Evolutionary conservation across 2,329 filamentous ascomycete genomes (phyloP), one percentile per base, ranked within the genome.

Genomic region (Exophiala phaeomuriformis): DNA sequence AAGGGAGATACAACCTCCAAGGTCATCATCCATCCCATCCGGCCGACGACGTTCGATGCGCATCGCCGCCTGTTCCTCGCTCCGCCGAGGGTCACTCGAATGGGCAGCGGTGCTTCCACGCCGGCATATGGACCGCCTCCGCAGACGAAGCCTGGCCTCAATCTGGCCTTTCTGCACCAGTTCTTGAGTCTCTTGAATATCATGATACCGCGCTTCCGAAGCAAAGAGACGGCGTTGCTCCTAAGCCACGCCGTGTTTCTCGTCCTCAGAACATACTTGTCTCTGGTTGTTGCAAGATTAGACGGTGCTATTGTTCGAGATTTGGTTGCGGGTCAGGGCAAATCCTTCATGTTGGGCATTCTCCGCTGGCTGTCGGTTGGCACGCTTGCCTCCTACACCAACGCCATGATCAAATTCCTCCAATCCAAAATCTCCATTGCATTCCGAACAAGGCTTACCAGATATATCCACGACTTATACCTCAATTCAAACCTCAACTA

Each of bases 351-450:
- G 5, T 87, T 85, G 82, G 93, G 93, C 4, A 85, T 98, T 44
- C 69, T 85, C 46, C 96, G 97, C 77, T 98, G 93, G 93, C 90
- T 90, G 61, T 90, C 91, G 2, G 84, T 98, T 35, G 93, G 93
- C 40, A 88, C 87, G 2, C 84, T 97, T 59, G 91, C 90, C 5
- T 95, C 91, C 0, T 98, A 98, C 67, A 96, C 91, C 47, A 98
- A 98, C 69, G 90, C 91, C 51, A 96, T 94, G 86, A 98, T 98
- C 77, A 97, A 97, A 71, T 98, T 88, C 72, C 79, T 98, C 58
- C 91, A 98, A 71, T 91, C 88, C 47, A 98, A 98, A 74, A 90
- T 98, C 50, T 95, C 91, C 4, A 98, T 98, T 61, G 91, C 94
- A 33, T 98, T 98, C 78, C 84, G 93, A 40, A 98, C 93, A 3